A percentile compares a stretch with the other conserved stretches of the same genome.
These are phyloP conservation scores for Domatiomyces catenatus DNA, from an alignment of 2,329 filamentous ascomycete species.

Conservation along the genomic window DNA sequence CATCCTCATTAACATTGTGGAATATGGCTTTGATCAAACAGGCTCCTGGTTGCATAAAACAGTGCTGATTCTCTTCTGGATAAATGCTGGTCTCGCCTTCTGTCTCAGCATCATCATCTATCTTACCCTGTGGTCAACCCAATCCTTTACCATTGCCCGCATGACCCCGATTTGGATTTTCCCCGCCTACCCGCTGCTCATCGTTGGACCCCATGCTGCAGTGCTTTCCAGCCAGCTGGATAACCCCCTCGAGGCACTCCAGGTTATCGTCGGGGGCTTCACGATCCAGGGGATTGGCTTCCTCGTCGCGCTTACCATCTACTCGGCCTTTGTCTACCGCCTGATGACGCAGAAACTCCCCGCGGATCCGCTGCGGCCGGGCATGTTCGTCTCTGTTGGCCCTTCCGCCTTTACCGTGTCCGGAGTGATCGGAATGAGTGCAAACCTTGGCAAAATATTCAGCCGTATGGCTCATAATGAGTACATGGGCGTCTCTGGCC, in stretches of 20 bases:
- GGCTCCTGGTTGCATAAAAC: slow-evolving; percentile 46
- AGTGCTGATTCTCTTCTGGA: slow-evolving; percentile 59
- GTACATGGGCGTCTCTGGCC: slow-evolving; percentile 42
- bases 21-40: slow-evolving; percentile 53
- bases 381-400: slow-evolving; percentile 74
- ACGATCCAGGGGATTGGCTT: slow-evolving; percentile 51
- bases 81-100: slow-evolving; percentile 54
- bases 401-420: slow-evolving; percentile 55
- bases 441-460: slow-evolving; percentile 34
- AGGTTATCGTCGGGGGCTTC: slow-evolving; percentile 43
- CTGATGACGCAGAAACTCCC: slow-evolving; percentile 81
- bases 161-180: slow-evolving; percentile 89
- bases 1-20: slow-evolving; percentile 60
- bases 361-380: slow-evolving; percentile 57
- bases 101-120: slow-evolving; percentile 56
- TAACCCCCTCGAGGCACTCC: slow-evolving; percentile 30
- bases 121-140: slow-evolving; percentile 53
- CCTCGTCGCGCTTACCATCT: slow-evolving; percentile 59
- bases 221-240: slow-evolving; percentile 36
- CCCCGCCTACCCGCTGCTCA: slow-evolving; percentile 64
- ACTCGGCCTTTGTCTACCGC: slow-evolving; percentile 68
- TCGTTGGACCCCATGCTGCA: slow-evolving; percentile 58
- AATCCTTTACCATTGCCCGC: slow-evolving; percentile 56
- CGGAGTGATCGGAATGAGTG: slow-evolving; percentile 44
- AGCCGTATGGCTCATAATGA: slow-evolving; percentile 21